Percentiles rank a stretch among this genome's conserved stretches.
These are phyloP conservation scores for Theobroma cacao DNA, from an alignment of 345 rosid genomes.

Conservation along the genomic window DNA sequence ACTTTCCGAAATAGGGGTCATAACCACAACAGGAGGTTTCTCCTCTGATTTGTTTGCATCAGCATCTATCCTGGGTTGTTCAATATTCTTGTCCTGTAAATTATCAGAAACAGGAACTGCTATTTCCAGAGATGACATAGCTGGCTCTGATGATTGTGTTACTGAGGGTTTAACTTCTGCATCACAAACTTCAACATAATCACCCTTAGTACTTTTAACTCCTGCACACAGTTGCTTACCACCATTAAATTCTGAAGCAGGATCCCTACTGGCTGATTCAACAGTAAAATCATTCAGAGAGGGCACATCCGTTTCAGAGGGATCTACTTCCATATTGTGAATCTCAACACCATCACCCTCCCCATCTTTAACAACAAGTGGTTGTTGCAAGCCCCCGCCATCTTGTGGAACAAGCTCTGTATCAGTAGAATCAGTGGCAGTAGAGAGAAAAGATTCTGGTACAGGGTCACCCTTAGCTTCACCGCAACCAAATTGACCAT, in stretches of 20 bases:
- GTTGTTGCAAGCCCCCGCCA: neutral
- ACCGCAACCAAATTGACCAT: neutral
- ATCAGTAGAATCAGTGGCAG: constrained; percentile 7
- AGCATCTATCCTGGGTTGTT: neutral
- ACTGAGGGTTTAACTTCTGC: constrained; percentile 7
- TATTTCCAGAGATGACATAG: neutral
- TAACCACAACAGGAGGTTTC: neutral
- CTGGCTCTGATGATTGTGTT: neutral
- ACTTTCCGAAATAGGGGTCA: neutral
- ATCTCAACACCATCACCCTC: constrained; percentile 6
- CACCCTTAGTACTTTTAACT: neutral
- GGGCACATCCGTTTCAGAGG: neutral
- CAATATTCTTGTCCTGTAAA: constrained; percentile 12
- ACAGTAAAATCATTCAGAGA: neutral
- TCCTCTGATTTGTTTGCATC: neutral
- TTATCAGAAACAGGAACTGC: neutral
- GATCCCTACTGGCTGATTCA: neutral
- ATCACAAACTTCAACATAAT: neutral
- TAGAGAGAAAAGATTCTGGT: neutral
- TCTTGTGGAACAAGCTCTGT: constrained; percentile 7
- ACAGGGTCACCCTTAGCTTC: neutral
- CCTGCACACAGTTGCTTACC: neutral
- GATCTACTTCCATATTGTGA: neutral
- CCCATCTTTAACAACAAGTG: neutral
- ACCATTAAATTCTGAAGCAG: neutral